Evolutionary conservation across 331 rosid species (phyloP).

Genomic region (Saraca asoca): DNA sequence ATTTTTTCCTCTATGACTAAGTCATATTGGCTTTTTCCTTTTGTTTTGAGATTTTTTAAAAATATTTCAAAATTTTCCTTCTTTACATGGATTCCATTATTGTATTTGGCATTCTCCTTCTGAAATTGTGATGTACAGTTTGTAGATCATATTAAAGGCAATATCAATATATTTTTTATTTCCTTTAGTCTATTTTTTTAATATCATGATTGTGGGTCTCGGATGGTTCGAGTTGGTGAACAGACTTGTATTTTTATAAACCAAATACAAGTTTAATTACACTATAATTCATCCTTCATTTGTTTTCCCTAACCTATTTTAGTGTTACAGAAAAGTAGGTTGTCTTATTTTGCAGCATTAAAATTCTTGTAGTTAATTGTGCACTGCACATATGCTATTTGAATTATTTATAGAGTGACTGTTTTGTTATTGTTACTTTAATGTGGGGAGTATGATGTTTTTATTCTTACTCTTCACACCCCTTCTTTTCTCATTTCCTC

Average conservation of each 20-base stretch:
- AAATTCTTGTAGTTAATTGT: too few species aligned
- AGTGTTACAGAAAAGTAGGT: conserved; percentile 10
- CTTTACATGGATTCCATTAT: conserved; percentile 8
- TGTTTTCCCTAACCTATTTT: conserved; percentile 7
- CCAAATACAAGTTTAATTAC: not conserved
- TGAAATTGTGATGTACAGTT: conserved; percentile 10
- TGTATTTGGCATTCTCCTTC: conserved; percentile 7
- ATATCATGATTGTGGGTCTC: not conserved
- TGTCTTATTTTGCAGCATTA: conserved; percentile 20
- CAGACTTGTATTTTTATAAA: too few species aligned
- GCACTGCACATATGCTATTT: too few species aligned
- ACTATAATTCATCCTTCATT: conserved; percentile 12
- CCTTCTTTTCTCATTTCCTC: conserved; percentile 2
- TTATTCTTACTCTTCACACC: not conserved
- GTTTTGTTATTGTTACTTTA: too few species aligned
- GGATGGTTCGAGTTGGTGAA: not conserved
- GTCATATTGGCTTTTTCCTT: not conserved
- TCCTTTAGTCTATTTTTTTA: not conserved
- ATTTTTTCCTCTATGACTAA: conserved; percentile 5
- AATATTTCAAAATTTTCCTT: too few species aligned
- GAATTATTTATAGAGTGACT: too few species aligned
- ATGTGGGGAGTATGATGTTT: conserved; percentile 23
- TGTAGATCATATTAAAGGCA: not conserved
- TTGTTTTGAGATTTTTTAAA: too few species aligned
- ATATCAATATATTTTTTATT: not conserved